Conservation (phyloP, 2,329 filamentous ascomycete species). For the Pseudogymnoascus sp. region DNA sequence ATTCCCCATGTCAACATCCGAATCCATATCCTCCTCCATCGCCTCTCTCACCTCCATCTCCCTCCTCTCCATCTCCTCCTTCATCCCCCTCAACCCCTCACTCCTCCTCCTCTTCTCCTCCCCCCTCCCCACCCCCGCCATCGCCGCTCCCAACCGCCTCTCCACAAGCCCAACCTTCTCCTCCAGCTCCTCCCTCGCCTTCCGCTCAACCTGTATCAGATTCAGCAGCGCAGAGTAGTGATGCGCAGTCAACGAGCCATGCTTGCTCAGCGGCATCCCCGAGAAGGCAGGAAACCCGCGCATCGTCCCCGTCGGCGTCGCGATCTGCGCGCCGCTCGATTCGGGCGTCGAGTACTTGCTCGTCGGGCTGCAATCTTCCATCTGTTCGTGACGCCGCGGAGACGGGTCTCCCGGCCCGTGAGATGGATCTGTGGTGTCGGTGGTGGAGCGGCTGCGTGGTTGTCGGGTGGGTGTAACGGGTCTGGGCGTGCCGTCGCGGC, state of each 20-base stretch:
- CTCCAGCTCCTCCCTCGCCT: slow-evolving; percentile 50
- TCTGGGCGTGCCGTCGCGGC: not conserved
- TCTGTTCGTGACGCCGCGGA: not conserved
- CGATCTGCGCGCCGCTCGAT: not conserved
- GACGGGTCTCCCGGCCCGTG: not conserved
- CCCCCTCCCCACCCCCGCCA: slow-evolving; percentile 47
- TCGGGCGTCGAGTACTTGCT: not conserved
- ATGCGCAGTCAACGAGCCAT: slow-evolving; percentile 34
- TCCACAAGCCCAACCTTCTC: slow-evolving; percentile 40
- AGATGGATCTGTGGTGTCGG: not conserved
- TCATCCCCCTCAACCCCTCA: slow-evolving; percentile 39
- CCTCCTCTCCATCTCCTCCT: slow-evolving; percentile 28
- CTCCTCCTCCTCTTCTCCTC: slow-evolving; percentile 40
- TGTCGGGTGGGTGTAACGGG: not conserved
- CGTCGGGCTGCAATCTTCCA: not conserved
- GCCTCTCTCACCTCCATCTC: not conserved
- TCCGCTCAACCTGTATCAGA: slow-evolving; percentile 52
- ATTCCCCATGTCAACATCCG: slow-evolving; percentile 34
- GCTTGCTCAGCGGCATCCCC: slow-evolving; percentile 23
- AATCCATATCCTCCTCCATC: slow-evolving; percentile 15
- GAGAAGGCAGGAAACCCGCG: slow-evolving; percentile 26
- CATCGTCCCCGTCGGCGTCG: slow-evolving; percentile 21
- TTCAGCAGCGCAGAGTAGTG: slow-evolving; percentile 46
- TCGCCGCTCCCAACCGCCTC: slow-evolving; percentile 31
- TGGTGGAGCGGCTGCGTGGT: not conserved